Percentiles rank a stretch among this genome's conserved stretches.
phyloP scores from a whole-genome alignment of 2,329 filamentous ascomycete species.

The Xylariaceae sp. region DNA sequence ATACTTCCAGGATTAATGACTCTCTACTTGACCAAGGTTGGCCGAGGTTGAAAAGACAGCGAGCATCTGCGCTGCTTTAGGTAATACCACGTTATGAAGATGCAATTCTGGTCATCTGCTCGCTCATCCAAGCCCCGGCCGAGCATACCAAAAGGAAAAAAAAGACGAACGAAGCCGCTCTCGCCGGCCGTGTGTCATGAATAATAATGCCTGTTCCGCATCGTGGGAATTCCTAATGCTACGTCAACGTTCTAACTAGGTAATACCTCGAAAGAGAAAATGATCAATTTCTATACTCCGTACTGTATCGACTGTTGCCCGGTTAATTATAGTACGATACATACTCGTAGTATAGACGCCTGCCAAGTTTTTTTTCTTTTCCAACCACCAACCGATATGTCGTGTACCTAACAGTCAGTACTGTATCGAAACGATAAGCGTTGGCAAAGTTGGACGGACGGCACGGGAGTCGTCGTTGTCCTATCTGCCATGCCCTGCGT shows the following conservation, averaged over 20 bases:
- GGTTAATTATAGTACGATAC: no score
- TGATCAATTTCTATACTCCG: no score
- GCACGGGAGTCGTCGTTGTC: neutral
- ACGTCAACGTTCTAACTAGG: neutral
- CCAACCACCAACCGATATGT: no score
- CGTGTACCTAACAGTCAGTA: no score
- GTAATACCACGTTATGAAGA: neutral
- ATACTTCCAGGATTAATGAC: neutral
- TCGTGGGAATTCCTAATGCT: neutral
- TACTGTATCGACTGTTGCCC: no score
- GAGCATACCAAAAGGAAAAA: neutral
- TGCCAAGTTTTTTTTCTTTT: no score
- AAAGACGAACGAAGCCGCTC: no score
- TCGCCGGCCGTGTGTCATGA: neutral
- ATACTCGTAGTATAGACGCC: no score
- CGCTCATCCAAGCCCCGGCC: neutral
- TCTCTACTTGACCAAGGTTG: neutral
- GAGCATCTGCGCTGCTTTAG: neutral
- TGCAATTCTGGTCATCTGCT: constrained; percentile 6
- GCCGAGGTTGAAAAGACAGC: neutral
- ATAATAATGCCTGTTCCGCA: neutral
- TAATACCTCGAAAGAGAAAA: no score
- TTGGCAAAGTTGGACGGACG: no score
- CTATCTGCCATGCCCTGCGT: no score
- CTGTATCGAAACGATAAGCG: no score